Evolutionary conservation across 2,329 filamentous ascomycete genomes (phyloP).

Genomic region (Exserohilum turcica): DNA sequence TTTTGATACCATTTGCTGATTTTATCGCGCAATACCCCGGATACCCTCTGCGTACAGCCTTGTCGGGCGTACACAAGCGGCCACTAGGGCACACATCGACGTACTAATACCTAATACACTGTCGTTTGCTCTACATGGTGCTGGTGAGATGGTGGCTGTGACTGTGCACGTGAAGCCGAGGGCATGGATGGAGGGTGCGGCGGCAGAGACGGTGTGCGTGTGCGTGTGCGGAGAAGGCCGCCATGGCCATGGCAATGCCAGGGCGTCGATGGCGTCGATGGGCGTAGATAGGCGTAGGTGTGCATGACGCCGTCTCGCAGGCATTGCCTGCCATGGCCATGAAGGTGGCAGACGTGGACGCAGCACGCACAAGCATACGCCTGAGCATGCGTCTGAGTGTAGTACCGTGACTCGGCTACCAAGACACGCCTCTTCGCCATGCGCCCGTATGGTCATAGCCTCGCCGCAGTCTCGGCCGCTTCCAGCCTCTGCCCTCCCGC

Average conservation of each 20-base stretch:
- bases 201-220: neutral
- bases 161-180: no score
- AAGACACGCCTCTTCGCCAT: slow-evolving; percentile 7
- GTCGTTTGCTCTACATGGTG: slow-evolving; percentile 11
- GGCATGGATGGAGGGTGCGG: no score
- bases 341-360: no score
- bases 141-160: neutral
- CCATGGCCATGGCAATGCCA: no score
- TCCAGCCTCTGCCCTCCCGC: neutral
- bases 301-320: slow-evolving; percentile 11
- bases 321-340: neutral
- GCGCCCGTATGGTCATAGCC: neutral
- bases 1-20: slow-evolving; percentile 47
- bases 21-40: slow-evolving; percentile 49
- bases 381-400: no score
- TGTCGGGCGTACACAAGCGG: slow-evolving; percentile 48
- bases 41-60: slow-evolving; percentile 51
- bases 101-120: slow-evolving; percentile 50
- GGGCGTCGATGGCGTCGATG: no score
- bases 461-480: neutral
- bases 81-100: slow-evolving; percentile 47
- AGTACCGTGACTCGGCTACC: slow-evolving; percentile 1
- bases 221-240: neutral
- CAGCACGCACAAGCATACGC: no score
- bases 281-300: neutral